Conservation (phyloP, 2,329 filamentous ascomycete species). For the Beauveria varroae region DNA sequence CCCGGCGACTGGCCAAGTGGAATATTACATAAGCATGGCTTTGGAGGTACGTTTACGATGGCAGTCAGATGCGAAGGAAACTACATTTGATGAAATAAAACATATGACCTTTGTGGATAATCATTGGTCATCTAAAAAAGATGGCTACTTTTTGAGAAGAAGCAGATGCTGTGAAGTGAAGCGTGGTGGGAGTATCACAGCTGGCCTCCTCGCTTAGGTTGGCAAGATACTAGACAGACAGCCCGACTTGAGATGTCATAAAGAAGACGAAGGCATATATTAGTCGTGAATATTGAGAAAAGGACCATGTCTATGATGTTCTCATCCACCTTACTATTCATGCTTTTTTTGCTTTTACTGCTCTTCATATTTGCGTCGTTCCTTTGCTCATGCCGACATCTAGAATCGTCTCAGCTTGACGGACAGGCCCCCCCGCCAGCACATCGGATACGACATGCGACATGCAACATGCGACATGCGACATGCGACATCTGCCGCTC, state of each 20-base stretch:
- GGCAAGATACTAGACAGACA: neutral
- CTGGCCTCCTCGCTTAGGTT: neutral
- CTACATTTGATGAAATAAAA: no score
- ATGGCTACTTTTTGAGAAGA: neutral
- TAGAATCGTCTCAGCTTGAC: neutral
- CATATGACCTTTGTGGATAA: neutral
- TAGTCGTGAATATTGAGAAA: no score
- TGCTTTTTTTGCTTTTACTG: no score
- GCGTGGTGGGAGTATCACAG: neutral
- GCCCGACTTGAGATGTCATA: neutral
- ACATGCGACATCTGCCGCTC: neutral
- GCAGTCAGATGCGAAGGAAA: neutral
- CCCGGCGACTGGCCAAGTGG: constrained; percentile 9
- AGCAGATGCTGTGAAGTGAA: neutral
- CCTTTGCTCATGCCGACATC: no score
- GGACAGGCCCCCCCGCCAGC: neutral
- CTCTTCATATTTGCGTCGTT: no score
- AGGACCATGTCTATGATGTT: no score
- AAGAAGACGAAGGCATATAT: no score
- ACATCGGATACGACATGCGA: neutral
- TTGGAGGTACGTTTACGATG: no score
- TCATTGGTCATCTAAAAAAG: neutral
- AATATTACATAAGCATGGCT: constrained; percentile 10
- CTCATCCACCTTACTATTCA: no score
- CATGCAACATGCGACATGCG: neutral